Conservation (phyloP, 1,284 basidiomycete species). For the Salmacisia buchloeana region DNA sequence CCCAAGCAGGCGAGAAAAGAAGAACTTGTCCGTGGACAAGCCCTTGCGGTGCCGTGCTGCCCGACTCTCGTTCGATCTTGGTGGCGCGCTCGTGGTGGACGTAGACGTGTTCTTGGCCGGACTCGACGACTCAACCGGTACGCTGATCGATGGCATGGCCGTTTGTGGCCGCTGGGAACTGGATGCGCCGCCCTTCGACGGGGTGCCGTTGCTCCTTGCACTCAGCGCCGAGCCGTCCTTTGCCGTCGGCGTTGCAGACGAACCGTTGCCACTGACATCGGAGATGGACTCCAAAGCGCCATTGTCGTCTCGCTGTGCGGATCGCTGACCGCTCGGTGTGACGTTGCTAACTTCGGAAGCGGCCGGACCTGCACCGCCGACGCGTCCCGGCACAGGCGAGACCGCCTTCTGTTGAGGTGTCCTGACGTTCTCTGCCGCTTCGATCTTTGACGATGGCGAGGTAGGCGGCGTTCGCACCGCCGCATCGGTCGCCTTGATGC, state of each 20-base stretch:
- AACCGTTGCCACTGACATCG: too few relatives aligned
- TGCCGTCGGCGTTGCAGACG: too few relatives aligned
- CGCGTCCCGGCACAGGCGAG: not conserved
- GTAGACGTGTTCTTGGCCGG: not conserved
- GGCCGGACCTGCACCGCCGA: not conserved
- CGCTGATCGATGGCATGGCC: conserved; percentile 1
- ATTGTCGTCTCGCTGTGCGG: too few relatives aligned
- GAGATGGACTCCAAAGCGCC: too few relatives aligned
- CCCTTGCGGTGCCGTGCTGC: conserved; percentile 36
- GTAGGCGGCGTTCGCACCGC: too few relatives aligned
- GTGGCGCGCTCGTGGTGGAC: not conserved
- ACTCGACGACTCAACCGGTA: conserved; percentile 7
- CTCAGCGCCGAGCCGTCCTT: not conserved
- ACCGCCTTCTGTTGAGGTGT: not conserved
- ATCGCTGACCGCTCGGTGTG: too few relatives aligned
- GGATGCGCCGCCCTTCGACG: not conserved
- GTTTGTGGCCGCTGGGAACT: not conserved
- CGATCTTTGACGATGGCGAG: not conserved
- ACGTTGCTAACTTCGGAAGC: too few relatives aligned
- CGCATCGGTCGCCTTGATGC: not conserved
- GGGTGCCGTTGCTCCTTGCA: not conserved
- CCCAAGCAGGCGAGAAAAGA: conserved; percentile 33
- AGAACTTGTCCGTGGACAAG: conserved; percentile 44
- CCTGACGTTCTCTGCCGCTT: not conserved
- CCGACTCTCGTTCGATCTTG: not conserved